Evolutionary conservation across 345 rosid genomes (phyloP), one percentile per base, ranked within the genome.

Genomic region (Leavenworthia alabamica): DNA sequence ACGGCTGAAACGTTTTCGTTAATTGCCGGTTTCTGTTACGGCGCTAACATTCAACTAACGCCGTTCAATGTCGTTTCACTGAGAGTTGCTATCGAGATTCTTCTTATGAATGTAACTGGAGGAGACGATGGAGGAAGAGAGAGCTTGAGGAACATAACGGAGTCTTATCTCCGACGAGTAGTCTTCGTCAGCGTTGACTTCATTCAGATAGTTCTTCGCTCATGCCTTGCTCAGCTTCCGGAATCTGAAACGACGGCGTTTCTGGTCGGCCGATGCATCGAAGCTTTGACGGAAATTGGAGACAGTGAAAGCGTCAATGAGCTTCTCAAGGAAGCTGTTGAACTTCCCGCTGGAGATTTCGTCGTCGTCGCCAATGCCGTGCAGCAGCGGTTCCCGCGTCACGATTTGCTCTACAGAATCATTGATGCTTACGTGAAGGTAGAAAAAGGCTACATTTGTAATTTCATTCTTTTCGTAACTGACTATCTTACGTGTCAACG

Each of bases 361-460:
- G 56, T 65, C 49, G 56, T 77, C 51, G 78, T 79, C 17, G 78
- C 80, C 1, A 82, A 79, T 69, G 78, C 88, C 17, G 74, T 84
- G 78, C 78, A 78, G 28, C 62, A 72, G 20, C 69, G 72, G 53
- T 77, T 86, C 60, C 51, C 60, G 29, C 69, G 78, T 51, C 98
- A 91, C 72, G 95, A 91, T 68, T 37, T 77, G 68, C 73, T 88
- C 6, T 91, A 88, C 8, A 68, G 77, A 41, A 73, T 91, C 55
- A 74, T 86, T n/a, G 90, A 86, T 63, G 67, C 78, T n/a, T 86
- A 86, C 48, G 44, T 88, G 13, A 77, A 85, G 97, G 97, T 90
- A 23, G 70, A 9, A 13, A 59, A 59, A 60, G 52, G 32, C 16
- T 65, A 39, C 0, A 37, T 14, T 45, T 41, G 60, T 64, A 11